Evolutionary conservation across 768 basidiomycete genomes (phyloP).

Genomic region (Sistotremastrum suecicum): DNA sequence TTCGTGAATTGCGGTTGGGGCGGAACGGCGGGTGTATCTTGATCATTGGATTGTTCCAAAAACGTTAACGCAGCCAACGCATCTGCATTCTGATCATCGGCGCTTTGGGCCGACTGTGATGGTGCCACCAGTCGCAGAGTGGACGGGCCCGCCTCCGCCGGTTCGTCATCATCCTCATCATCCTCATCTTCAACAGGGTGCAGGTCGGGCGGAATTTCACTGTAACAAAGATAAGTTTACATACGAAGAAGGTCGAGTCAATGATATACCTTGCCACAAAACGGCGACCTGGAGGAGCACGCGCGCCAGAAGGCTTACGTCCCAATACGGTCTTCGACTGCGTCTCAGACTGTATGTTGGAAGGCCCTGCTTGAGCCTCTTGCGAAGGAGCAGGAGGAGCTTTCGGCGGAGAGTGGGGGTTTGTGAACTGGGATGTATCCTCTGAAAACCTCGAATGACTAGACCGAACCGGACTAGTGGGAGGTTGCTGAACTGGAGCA

Average conservation of each 20-base stretch:
- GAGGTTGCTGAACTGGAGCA: slow-evolving; percentile 16
- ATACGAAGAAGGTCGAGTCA: background rate
- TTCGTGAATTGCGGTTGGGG: slow-evolving; percentile 13
- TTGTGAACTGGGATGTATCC: background rate
- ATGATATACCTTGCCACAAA: background rate
- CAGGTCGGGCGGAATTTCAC: background rate
- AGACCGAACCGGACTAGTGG: background rate
- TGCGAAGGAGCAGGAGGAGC: background rate
- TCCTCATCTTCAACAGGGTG: slow-evolving; percentile 1
- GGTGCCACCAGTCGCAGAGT: background rate
- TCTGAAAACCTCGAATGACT: background rate
- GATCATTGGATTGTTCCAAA: slow-evolving; percentile 31
- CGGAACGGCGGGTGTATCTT: slow-evolving; percentile 18
- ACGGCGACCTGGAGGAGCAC: slow-evolving; percentile 38
- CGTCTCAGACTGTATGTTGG: background rate
- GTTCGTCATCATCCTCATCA: slow-evolving; percentile 9
- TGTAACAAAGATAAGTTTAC: background rate
- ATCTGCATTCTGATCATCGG: slow-evolving; percentile 39
- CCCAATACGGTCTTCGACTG: slow-evolving; percentile 22
- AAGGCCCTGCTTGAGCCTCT: background rate
- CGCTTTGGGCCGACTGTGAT: slow-evolving; percentile 1
- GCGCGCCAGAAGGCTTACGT: slow-evolving; percentile 75
- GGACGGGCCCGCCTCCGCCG: slow-evolving; percentile 6
- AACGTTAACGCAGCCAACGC: slow-evolving; percentile 70
- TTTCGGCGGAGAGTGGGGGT: background rate